A percentile compares a stretch with the other conserved stretches of the same genome.
Evolutionary conservation across 2,329 filamentous ascomycete species (phyloP).

Genomic region (Arthrobotrys iridis): DNA sequence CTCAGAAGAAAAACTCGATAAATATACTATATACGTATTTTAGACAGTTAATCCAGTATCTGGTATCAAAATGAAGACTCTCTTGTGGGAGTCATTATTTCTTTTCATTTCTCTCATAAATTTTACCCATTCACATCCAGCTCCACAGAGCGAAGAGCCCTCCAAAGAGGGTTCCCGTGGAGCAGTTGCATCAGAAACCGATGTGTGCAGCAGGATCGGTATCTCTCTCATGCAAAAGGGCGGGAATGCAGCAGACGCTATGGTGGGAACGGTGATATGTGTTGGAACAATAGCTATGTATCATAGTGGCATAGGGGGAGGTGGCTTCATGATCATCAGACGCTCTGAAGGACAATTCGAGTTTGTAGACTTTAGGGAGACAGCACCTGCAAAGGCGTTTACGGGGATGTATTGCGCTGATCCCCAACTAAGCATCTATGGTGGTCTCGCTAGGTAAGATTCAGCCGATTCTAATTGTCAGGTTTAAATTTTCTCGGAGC

Average conservation of each 20-base stretch:
- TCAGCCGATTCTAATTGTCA: background rate
- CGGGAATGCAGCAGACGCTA: conserved; percentile 78
- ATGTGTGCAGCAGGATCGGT: conserved; percentile 75
- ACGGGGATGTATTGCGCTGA: conserved; percentile 84
- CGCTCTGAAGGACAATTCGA: conserved; percentile 79
- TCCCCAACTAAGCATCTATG: conserved; percentile 72
- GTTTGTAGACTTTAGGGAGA: conserved; percentile 88
- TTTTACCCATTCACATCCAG: too few relatives aligned
- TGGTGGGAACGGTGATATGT: conserved; percentile 78
- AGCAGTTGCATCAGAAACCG: conserved; percentile 76
- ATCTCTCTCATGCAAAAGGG: conserved; percentile 71
- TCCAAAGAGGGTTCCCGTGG: too few relatives aligned
- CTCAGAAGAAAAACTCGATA: too few relatives aligned
- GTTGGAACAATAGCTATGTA: conserved; percentile 73
- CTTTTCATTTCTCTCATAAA: too few relatives aligned
- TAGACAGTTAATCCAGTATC: too few relatives aligned
- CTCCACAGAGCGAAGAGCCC: too few relatives aligned
- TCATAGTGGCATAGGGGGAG: conserved; percentile 77
- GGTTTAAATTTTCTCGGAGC: background rate
- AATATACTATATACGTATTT: too few relatives aligned
- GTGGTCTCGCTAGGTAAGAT: conserved; percentile 73
- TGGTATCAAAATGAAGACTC: too few relatives aligned
- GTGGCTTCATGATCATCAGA: conserved; percentile 87
- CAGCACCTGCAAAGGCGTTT: conserved; percentile 82
- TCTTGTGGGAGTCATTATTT: too few relatives aligned